Conservation (phyloP, 2,329 filamentous ascomycete species). For the Ophiostoma populinum region DNA sequence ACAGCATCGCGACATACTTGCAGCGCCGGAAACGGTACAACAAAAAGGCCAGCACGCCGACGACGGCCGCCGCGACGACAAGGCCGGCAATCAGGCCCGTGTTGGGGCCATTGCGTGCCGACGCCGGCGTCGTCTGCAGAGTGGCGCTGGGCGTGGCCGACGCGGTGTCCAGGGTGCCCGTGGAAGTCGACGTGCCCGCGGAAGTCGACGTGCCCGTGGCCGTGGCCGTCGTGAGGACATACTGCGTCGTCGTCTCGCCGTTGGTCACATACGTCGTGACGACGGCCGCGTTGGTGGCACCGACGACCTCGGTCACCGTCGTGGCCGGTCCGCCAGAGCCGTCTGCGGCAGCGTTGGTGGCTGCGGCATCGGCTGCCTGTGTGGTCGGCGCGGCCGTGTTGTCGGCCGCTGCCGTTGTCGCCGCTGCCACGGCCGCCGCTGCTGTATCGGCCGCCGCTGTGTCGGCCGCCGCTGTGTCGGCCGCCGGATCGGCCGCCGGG, state of each 20-base stretch:
- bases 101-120: not conserved
- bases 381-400: not conserved
- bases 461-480: not conserved
- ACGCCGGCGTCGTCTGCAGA: not conserved
- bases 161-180: not conserved
- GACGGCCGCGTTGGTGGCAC: not conserved
- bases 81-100: constrained; percentile 5
- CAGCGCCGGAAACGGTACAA: constrained; percentile 7
- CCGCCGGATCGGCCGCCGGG: not conserved
- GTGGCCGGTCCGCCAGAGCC: not conserved
- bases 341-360: not conserved
- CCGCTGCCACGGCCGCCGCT: not conserved
- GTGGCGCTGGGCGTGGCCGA: not conserved
- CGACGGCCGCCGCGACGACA: not conserved
- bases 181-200: too few species aligned
- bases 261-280: constrained; percentile 1
- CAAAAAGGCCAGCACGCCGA: constrained; percentile 2
- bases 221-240: not conserved
- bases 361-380: not conserved
- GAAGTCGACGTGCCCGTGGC: not conserved
- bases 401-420: not conserved
- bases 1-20: not conserved
- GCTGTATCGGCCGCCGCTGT: not conserved
- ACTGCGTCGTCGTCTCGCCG: constrained; percentile 3
- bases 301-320: not conserved